Conservation (phyloP, 257 asterid genomes). For the Nicotiana noctiflora region DNA sequence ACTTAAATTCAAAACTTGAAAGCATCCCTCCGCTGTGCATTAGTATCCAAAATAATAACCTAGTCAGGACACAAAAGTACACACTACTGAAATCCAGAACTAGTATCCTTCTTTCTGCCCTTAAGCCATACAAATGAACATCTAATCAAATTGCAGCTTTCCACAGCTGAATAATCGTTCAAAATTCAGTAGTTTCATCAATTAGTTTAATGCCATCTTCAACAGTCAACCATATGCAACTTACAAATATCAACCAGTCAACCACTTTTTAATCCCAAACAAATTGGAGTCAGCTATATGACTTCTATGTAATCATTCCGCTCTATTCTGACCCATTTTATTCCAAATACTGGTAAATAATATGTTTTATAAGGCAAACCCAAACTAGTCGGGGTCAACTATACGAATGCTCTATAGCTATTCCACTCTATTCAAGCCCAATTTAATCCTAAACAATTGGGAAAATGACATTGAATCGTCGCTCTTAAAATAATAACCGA, state of each 20-base stretch:
- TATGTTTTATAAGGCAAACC: not conserved
- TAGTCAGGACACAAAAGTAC: not conserved
- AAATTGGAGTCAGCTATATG: not conserved
- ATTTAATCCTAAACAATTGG: not conserved
- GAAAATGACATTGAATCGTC: too few species aligned
- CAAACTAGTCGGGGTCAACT: not conserved
- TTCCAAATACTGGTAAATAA: not conserved
- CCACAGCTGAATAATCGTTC: not conserved
- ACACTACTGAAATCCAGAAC: not conserved
- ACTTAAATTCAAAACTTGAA: not conserved
- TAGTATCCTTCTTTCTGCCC: not conserved
- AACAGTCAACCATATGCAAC: not conserved
- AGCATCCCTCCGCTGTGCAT: not conserved
- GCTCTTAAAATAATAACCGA: too few species aligned
- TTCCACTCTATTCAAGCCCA: not conserved
- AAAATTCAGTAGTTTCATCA: not conserved
- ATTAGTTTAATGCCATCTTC: not conserved
- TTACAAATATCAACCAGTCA: not conserved
- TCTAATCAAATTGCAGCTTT: not conserved
- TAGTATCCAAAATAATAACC: not conserved
- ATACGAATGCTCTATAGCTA: not conserved
- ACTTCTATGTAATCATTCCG: not conserved
- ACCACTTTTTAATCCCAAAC: not conserved
- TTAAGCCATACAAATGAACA: not conserved
- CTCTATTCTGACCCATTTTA: not conserved